Evolutionary conservation across 768 basidiomycete species (phyloP), one percentile per base, ranked within the genome.

Genomic region (Leccinum arenicola): DNA sequence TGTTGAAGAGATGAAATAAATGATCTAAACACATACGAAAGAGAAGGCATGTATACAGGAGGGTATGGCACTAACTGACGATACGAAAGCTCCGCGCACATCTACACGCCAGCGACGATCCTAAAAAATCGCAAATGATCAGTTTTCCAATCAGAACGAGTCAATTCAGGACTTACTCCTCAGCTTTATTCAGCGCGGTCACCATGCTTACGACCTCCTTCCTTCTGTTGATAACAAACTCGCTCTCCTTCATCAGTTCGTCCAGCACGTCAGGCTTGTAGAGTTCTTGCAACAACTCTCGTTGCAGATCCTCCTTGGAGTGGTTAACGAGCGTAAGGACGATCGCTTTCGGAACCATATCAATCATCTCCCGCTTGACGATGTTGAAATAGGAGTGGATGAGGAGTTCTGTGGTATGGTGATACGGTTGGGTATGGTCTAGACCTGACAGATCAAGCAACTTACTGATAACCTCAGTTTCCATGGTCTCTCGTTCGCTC

Each of bases 401-500:
- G 69, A 99, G 86, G 50, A 98, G 82, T 75, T 99, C 94, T 95
- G 69, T 31, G 43, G 12, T 95, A 70, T 27, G 45, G 12, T 10
- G 48, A 50, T 6, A 62, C 31, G 38, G 33, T 43, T 66, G 17
- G 59, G 53, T n/a, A 48, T 45, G 11, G 14, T 21, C 25, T 1
- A 49, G 4, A 19, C 27, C 21, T 43, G 19, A 27, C 17, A 15
- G 38, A 35, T 21, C 27, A 23, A 1, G n/a, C 4, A 15, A 84
- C 93, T 73, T 66, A 96, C 95, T 99, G 87, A 98, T 98, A 63
- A 99, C 95, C 70, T 99, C 97, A 0, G 96, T 98, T 75, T 99
- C 97, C 89, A 98, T 91, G 31, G 89, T 88, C 79, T 99, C 97
- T 55, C 97, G 82, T 64, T 99, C 97, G 70, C 82, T 97, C 66